Evolutionary conservation across 1,284 basidiomycete genomes (phyloP).

Genomic region (Takashimella koratensis): DNA sequence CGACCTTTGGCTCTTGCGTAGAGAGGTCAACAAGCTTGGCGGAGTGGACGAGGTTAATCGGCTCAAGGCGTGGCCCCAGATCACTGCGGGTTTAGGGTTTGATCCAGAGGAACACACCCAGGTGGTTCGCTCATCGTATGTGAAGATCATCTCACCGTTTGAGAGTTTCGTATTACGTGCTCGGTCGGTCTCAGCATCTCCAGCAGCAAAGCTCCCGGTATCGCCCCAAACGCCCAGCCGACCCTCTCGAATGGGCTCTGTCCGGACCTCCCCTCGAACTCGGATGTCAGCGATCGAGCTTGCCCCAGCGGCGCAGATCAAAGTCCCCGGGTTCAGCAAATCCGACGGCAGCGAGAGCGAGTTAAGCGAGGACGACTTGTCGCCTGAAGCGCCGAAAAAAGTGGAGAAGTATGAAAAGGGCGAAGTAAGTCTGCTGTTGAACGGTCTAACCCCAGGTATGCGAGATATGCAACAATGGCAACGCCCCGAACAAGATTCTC

Average conservation of each 20-base stretch:
- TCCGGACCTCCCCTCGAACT: neutral
- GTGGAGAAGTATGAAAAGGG: constrained; percentile 41
- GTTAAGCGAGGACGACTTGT: constrained; percentile 34
- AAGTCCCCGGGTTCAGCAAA: constrained; percentile 35
- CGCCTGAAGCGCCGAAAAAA: constrained; percentile 12
- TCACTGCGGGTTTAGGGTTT: constrained; percentile 78
- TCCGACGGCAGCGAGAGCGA: constrained; percentile 41
- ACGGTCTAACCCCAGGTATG: constrained; percentile 57
- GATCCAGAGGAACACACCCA: constrained; percentile 50
- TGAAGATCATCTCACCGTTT: constrained; percentile 86
- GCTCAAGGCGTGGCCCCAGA: constrained; percentile 78
- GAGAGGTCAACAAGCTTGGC: constrained; percentile 82
- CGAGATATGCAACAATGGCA: constrained; percentile 85
- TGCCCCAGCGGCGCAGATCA: constrained; percentile 21
- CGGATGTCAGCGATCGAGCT: constrained; percentile 1
- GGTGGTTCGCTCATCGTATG: constrained; percentile 85
- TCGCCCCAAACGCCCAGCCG: constrained; percentile 3
- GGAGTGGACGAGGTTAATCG: constrained; percentile 74
- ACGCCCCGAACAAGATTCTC: constrained; percentile 83
- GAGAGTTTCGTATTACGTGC: constrained; percentile 82
- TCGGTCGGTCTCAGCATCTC: constrained; percentile 49
- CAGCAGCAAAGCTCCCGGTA: neutral
- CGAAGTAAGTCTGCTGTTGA: constrained; percentile 32
- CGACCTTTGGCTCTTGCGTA: constrained; percentile 88
- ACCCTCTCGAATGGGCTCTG: neutral